Evolutionary conservation across 2,329 filamentous ascomycete species (phyloP).

Genomic region (Aspergillus phoenicis): DNA sequence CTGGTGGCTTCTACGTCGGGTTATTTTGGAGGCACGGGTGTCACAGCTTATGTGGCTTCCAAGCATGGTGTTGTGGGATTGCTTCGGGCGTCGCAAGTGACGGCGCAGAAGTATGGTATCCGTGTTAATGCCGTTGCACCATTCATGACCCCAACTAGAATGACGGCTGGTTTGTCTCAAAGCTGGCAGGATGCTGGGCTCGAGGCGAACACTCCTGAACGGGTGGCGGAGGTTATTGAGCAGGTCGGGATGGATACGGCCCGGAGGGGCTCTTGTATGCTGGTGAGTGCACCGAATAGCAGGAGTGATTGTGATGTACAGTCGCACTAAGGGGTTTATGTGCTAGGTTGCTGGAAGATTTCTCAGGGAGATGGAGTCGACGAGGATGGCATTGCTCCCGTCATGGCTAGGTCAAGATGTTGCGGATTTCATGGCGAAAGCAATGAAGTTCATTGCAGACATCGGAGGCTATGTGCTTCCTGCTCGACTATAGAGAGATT

Average conservation of each 20-base stretch:
- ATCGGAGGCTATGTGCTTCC: conserved; percentile 31
- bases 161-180: conserved; percentile 44
- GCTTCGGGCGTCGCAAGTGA: conserved; percentile 40
- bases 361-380: conserved; percentile 23
- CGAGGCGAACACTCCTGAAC: conserved; percentile 46
- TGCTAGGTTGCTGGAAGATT: conserved; percentile 26
- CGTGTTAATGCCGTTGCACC: conserved; percentile 53
- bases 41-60: conserved; percentile 47
- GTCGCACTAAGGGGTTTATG: background rate
- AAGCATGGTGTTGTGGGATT: conserved; percentile 49
- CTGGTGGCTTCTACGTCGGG: conserved; percentile 48
- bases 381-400: conserved; percentile 16
- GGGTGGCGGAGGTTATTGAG: conserved; percentile 48
- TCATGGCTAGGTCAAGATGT: conserved; percentile 26
- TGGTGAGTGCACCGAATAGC: conserved; percentile 24
- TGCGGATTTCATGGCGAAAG: conserved; percentile 20
- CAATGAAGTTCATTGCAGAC: conserved; percentile 24
- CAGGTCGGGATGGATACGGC: conserved; percentile 38
- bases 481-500: background rate
- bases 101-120: conserved; percentile 39
- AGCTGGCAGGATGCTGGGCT: conserved; percentile 44
- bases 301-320: background rate
- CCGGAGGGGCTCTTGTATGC: conserved; percentile 29
- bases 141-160: conserved; percentile 51
- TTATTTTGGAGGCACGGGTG: conserved; percentile 49